These are phyloP conservation scores for Rutidosis leptorrhynchoides DNA, from an alignment of 129 eudicot genomes.

Conservation along the genomic window DNA sequence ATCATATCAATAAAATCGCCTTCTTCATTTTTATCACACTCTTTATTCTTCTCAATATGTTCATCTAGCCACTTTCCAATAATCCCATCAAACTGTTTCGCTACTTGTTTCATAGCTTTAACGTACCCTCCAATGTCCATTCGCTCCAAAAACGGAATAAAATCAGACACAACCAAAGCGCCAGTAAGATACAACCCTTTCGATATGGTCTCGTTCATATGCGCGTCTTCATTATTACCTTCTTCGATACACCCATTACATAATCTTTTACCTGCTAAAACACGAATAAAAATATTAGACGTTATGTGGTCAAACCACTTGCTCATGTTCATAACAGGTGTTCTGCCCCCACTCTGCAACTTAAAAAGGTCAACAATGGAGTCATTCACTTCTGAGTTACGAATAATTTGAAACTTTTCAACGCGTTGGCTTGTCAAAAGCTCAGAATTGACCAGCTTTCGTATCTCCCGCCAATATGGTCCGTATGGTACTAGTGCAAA, in stretches of 20 bases:
- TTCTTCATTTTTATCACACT: not conserved
- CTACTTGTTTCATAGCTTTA: conserved; percentile 44
- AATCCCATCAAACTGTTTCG: conserved; percentile 41
- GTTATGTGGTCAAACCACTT: conserved; percentile 46
- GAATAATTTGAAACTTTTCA: conserved; percentile 40
- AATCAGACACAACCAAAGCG: conserved; percentile 52
- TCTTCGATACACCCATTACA: conserved; percentile 14
- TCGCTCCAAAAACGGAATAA: conserved; percentile 50
- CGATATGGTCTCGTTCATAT: conserved; percentile 44
- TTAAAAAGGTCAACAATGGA: conserved; percentile 26
- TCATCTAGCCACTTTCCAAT: conserved; percentile 49
- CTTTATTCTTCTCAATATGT: conserved; percentile 34
- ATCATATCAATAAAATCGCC: conserved; percentile 47
- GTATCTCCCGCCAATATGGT: conserved; percentile 54
- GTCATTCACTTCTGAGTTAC: conserved; percentile 37
- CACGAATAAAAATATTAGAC: conserved; percentile 35
- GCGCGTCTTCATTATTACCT: conserved; percentile 24
- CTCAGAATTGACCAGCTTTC: conserved; percentile 51
- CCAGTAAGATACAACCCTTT: conserved; percentile 57
- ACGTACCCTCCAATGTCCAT: conserved; percentile 63
- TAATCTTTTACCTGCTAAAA: conserved; percentile 53
- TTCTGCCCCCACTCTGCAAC: conserved; percentile 6
- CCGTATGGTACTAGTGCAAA: conserved; percentile 62
- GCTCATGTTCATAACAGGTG: conserved; percentile 27
- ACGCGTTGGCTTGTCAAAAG: conserved; percentile 45